Evolutionary conservation across 805 yeast genomes (phyloP), one percentile per base, ranked within the genome.

Genomic region (Scheffersomyces lignosus): DNA sequence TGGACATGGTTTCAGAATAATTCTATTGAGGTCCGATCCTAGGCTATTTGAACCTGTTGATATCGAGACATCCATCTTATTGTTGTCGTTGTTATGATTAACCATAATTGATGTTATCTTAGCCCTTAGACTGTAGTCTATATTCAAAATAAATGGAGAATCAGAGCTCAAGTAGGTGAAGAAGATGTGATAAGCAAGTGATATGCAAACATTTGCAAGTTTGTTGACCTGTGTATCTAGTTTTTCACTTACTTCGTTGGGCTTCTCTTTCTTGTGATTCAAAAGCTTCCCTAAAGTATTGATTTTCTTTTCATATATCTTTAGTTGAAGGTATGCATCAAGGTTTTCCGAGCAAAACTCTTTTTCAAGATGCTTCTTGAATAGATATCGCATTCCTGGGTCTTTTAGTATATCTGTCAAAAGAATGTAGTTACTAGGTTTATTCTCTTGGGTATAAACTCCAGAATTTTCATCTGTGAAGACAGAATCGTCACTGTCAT

Each of bases 331-430:
- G 54, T 78, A 86, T 3, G 83, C 87, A 44, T 82, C 81, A n/a
- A 86, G 56, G 49, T 87, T 88, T 52, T 88, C 96, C 2, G 74
- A 75, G 52, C 95, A 87, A 37, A 73, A 70, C 34, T 80, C 83
- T 20, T 69, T 72, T 33, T 74, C 78, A 34, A 88, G 56, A 53
- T 85, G 88, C n/a, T 66, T 64, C 43, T 79, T 70, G 58, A 88
- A 86, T 7, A 87, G 58, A 37, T 77, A 78, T 36, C 83, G 69
- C 65, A 82, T 63, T 0, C 93, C 96, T 0, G 96, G 95, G 54
- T 88, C 96, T 7, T 62, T 59, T 7, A 88, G 52, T 3, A 83
- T 67, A 6, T 70, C 70, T 22, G 65, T 59, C 15, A 77, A 51
- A 7, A 20, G 10, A 7, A 20, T 20, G 12, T 17, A 15, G n/a